These are phyloP conservation scores for Besnoitia besnoiti DNA, from an alignment of 169 alveolate species.

Conservation along the genomic window DNA sequence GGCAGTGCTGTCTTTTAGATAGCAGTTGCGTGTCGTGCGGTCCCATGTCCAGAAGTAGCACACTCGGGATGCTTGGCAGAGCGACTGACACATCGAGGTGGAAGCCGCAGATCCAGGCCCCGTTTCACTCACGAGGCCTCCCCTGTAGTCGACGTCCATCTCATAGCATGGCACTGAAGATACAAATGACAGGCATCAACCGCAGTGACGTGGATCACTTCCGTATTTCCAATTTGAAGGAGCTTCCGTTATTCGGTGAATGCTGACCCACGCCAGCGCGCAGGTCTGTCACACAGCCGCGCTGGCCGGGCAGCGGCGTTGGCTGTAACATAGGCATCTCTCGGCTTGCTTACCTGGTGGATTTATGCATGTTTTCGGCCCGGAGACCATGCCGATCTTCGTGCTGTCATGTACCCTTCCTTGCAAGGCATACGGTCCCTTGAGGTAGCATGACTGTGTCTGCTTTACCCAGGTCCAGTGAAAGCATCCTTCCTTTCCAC, in stretches of 20 bases:
- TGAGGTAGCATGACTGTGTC: constrained; percentile 31
- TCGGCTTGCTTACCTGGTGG: neutral
- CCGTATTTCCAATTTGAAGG: neutral
- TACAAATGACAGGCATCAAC: neutral
- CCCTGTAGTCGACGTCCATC: constrained; percentile 28
- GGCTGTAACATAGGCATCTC: neutral
- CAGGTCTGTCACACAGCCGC: too few relatives aligned
- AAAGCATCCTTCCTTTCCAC: neutral
- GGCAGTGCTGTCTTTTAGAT: constrained; percentile 12
- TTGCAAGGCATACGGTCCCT: constrained; percentile 14
- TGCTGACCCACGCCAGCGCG: too few relatives aligned
- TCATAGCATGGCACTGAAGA: neutral
- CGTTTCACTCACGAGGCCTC: neutral
- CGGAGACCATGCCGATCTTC: constrained; percentile 38
- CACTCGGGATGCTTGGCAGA: neutral
- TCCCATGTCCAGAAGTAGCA: constrained; percentile 16
- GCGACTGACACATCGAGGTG: neutral
- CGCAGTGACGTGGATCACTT: neutral
- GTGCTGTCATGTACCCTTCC: neutral
- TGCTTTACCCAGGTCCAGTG: constrained; percentile 37
- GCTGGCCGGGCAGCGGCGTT: neutral
- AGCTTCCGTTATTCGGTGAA: too few relatives aligned
- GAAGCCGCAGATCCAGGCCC: neutral
- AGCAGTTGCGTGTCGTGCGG: constrained; percentile 3
- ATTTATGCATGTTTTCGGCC: constrained; percentile 4